These are phyloP conservation scores for Pleurotus giganteus DNA, from an alignment of 768 basidiomycete genomes.

Conservation along the genomic window DNA sequence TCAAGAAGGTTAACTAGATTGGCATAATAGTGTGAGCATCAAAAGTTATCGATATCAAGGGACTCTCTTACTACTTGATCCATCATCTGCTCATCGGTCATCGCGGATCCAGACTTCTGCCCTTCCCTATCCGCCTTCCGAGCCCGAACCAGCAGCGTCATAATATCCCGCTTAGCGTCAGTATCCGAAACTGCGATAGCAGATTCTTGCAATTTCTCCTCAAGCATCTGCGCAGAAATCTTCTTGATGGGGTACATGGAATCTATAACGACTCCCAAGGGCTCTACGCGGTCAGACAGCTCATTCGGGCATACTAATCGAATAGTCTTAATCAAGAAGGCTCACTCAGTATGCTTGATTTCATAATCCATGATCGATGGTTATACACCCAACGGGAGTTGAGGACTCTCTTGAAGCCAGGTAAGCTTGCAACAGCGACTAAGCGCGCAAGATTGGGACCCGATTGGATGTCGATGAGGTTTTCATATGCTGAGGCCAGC, in stretches of 20 bases:
- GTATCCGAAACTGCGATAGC: conserved; percentile 29
- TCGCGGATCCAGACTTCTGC: conserved; percentile 32
- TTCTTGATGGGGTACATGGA: conserved; percentile 40
- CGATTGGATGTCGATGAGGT: conserved; percentile 38
- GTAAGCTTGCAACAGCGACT: conserved; percentile 32
- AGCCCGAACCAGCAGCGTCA: conserved; percentile 47
- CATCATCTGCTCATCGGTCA: conserved; percentile 48
- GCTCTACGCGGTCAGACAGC: conserved; percentile 9
- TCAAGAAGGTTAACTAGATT: conserved; percentile 44
- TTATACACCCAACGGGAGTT: conserved; percentile 34
- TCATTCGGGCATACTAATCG: not conserved
- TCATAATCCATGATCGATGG: conserved; percentile 29
- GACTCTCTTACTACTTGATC: conserved; percentile 44
- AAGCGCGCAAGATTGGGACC: conserved; percentile 35
- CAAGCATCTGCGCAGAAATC: conserved; percentile 39
- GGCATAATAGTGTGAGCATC: not conserved
- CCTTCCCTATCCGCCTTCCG: conserved; percentile 34
- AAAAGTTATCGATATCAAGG: not conserved
- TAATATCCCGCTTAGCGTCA: conserved; percentile 47
- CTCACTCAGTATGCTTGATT: conserved; percentile 20
- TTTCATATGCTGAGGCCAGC: conserved; percentile 45
- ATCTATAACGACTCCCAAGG: conserved; percentile 27
- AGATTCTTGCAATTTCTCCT: conserved; percentile 37
- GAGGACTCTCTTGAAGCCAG: conserved; percentile 31
- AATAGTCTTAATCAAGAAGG: not conserved